Percentiles rank a stretch among this genome's conserved stretches.
phyloP scores from a whole-genome alignment of 2,329 filamentous ascomycete genomes.

The Xylariaceae sp. region DNA sequence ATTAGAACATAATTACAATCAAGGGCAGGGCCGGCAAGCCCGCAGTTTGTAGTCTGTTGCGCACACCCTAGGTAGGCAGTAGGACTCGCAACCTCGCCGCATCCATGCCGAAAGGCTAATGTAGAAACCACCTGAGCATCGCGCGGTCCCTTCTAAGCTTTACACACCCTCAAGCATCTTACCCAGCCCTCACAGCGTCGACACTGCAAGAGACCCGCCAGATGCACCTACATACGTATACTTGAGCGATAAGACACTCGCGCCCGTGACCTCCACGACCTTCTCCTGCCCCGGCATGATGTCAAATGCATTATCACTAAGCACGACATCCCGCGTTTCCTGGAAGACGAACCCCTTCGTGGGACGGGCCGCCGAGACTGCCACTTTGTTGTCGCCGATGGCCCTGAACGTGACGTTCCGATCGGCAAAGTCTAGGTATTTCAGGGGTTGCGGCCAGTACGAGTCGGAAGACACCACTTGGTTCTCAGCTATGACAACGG shows the following conservation, averaged over 20 bases:
- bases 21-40: too few species aligned
- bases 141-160: too few species aligned
- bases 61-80: too few species aligned
- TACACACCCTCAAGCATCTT: too few species aligned
- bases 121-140: too few species aligned
- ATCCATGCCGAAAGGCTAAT: too few species aligned
- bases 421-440: conserved; percentile 51
- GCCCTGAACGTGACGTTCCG: conserved; percentile 38
- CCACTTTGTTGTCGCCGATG: conserved; percentile 27
- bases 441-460: conserved; percentile 60
- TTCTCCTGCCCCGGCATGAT: conserved; percentile 45
- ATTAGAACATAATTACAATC: too few species aligned
- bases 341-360: conserved; percentile 56
- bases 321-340: conserved; percentile 41
- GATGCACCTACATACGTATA: conserved; percentile 30
- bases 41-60: too few species aligned
- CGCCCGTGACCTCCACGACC: conserved; percentile 27
- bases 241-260: conserved; percentile 17
- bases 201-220: conserved; percentile 22
- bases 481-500: conserved; percentile 39
- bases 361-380: conserved; percentile 41
- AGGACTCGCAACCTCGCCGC: too few species aligned
- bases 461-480: conserved; percentile 44
- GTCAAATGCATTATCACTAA: conserved; percentile 58
- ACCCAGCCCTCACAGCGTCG: background rate